Evolutionary conservation across 805 yeast species (phyloP), one percentile per base, ranked within the genome.

Genomic region (Yarrowia yakushimensis): DNA sequence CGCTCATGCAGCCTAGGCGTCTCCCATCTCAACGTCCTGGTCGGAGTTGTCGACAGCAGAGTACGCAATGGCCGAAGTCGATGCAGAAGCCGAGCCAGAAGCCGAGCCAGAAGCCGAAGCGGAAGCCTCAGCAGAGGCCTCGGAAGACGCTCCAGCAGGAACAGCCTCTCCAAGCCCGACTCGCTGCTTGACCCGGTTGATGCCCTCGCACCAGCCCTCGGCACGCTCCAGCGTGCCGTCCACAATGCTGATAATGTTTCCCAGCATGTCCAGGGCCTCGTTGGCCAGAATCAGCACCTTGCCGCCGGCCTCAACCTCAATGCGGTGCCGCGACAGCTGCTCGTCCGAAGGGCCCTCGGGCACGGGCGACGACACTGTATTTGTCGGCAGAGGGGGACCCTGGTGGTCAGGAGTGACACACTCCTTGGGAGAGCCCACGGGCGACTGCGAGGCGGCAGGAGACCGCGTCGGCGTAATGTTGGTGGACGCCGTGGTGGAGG

Each of bases 251-350:
- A 91, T 90, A 18, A 93, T 86, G 63, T 88, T 87, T 41, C 86
- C 81, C 36, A 93, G 86, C 90, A 92, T 88, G 43, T 88, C 94
- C 52, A 93, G 76, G 0, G 97, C 86, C 73, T 94, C 99, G 67
- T 87, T 87, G 0, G 98, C 97, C 65, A 93, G 78, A 5, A 88
- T 81, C 25, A 94, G 75, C 1, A 90, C 88, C 66, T 86, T 84
- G 22, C 88, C 90, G 70, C 90, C 88, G 22, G 71, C 66, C 60
- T 69, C 73, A 31, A 72, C 71, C 25, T 72, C 71, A 27, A 50
- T 27, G 45, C 64, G 27, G 60, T 33, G 54, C 55, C 65, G 13
- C 23, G 63, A 27, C 41, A 33, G 57, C 57, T 60, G 64, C 37
- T 27, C 50, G 28, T 39, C 63, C 17, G 31, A 28, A 20, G 30